These are phyloP conservation scores for Tylopilus orsonianus DNA, from an alignment of 1,284 basidiomycete species.

Conservation along the genomic window DNA sequence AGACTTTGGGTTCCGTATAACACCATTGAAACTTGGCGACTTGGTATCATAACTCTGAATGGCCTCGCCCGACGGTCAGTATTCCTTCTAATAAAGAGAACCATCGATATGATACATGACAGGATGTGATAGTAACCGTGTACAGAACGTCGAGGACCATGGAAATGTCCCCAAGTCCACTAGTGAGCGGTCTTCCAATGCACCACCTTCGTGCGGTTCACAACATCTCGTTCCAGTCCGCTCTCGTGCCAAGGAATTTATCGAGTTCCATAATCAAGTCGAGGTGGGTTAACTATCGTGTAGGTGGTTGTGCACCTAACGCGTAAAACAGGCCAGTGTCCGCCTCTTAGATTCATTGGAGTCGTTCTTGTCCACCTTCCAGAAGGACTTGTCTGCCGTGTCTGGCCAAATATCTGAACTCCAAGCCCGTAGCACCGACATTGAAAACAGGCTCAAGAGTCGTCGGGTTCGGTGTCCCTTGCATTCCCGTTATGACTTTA, in stretches of 20 bases:
- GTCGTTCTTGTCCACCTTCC: slow-evolving; percentile 91
- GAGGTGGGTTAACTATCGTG: slow-evolving; percentile 38
- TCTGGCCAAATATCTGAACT: slow-evolving; percentile 95
- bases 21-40: no score
- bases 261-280: slow-evolving; percentile 84
- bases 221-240: slow-evolving; percentile 34
- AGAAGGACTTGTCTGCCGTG: slow-evolving; percentile 88
- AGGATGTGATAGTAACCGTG: slow-evolving; percentile 11
- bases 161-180: slow-evolving; percentile 3
- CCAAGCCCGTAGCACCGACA: slow-evolving; percentile 85
- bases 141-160: slow-evolving; percentile 5
- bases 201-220: background rate
- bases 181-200: slow-evolving; percentile 16
- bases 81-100: background rate
- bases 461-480: slow-evolving; percentile 59
- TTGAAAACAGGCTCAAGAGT: slow-evolving; percentile 83
- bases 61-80: slow-evolving; percentile 17
- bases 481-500: slow-evolving; percentile 1
- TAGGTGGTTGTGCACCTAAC: slow-evolving; percentile 5
- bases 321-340: slow-evolving; percentile 60
- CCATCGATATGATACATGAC: background rate
- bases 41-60: slow-evolving; percentile 4
- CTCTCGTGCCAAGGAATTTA: slow-evolving; percentile 66
- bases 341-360: slow-evolving; percentile 83
- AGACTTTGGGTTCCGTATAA: no score